These are phyloP conservation scores for Diaporthe batatas DNA, from an alignment of 2,329 filamentous ascomycete genomes.

Conservation along the genomic window DNA sequence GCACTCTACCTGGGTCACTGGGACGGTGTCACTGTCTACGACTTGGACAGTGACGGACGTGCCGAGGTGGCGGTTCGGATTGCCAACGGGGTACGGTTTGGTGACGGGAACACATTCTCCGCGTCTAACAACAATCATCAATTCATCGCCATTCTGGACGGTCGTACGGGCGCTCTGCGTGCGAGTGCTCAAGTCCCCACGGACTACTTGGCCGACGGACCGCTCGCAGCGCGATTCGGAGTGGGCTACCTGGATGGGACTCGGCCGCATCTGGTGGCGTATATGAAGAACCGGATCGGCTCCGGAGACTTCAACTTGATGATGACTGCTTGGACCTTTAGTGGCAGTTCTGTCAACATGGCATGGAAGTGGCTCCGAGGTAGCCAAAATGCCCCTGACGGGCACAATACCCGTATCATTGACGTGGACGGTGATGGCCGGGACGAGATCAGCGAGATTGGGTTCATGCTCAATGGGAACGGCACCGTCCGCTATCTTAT, in stretches of 20 bases:
- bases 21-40: slow-evolving; percentile 3
- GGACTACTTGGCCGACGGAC: background rate
- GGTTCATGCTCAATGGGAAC: background rate
- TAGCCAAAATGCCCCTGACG: background rate
- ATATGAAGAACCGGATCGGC: slow-evolving; percentile 8
- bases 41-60: slow-evolving; percentile 3
- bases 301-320: background rate
- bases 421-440: background rate
- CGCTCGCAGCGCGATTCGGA: background rate
- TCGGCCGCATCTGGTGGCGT: background rate
- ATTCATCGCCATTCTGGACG: slow-evolving; percentile 7
- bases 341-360: background rate
- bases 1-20: background rate
- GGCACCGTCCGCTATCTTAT: background rate
- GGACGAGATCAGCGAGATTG: slow-evolving; percentile 2
- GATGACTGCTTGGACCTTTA: slow-evolving; percentile 7
- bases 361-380: slow-evolving; percentile 17
- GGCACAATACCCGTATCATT: slow-evolving; percentile 4
- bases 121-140: background rate
- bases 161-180: background rate
- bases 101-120: background rate
- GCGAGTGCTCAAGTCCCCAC: background rate
- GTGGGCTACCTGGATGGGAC: slow-evolving; percentile 7
- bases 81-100: background rate
- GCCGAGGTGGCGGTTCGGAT: slow-evolving; percentile 14